Percentiles rank a stretch among this genome's conserved stretches.
phyloP scores from a whole-genome alignment of 2,329 filamentous ascomycete genomes.

The Exophiala sp. region DNA sequence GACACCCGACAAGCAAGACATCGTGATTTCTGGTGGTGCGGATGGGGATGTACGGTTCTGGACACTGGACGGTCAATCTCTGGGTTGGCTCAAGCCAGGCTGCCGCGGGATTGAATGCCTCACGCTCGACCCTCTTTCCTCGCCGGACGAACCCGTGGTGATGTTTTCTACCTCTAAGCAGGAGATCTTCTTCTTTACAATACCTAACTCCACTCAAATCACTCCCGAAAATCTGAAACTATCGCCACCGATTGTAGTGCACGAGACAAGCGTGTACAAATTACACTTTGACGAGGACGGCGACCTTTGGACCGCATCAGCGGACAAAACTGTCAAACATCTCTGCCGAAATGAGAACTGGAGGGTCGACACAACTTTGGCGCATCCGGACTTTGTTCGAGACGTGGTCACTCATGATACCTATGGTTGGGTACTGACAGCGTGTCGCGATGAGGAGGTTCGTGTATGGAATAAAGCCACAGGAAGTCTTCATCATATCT shows the following conservation, averaged over 20 bases:
- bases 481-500: constrained; percentile 65
- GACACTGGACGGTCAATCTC: constrained; percentile 61
- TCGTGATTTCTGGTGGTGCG: constrained; percentile 67
- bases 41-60: constrained; percentile 80
- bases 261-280: constrained; percentile 86
- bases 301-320: constrained; percentile 88
- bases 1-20: constrained; percentile 54
- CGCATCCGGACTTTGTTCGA: constrained; percentile 85
- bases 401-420: constrained; percentile 65
- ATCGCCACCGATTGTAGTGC: constrained; percentile 57
- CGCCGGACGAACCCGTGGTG: constrained; percentile 43
- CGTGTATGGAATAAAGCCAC: constrained; percentile 76
- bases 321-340: constrained; percentile 81
- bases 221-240: constrained; percentile 51
- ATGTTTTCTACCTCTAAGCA: constrained; percentile 77
- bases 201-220: constrained; percentile 30
- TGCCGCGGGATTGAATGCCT: constrained; percentile 74
- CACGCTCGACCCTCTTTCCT: constrained; percentile 62
- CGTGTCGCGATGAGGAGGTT: constrained; percentile 83
- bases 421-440: constrained; percentile 75
- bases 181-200: constrained; percentile 62
- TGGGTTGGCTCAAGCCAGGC: constrained; percentile 74
- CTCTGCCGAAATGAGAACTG: constrained; percentile 64
- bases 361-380: constrained; percentile 62
- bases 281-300: constrained; percentile 65